Evolutionary conservation across 495 filamentous ascomycete species (phyloP).

Genomic region (Trichocladium uniseriatum): DNA sequence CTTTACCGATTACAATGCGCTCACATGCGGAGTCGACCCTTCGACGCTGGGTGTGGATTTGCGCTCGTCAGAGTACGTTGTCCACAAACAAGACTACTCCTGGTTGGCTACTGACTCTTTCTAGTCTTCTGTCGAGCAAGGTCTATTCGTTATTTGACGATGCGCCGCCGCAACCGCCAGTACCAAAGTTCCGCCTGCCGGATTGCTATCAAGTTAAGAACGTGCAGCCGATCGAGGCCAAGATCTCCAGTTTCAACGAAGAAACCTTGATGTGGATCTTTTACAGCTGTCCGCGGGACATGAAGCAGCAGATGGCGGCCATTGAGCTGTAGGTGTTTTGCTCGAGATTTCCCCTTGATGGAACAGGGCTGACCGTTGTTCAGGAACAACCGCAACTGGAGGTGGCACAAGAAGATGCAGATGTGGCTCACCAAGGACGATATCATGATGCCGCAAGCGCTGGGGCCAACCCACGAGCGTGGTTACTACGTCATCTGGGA

Average conservation of each 20-base stretch:
- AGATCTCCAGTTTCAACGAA: constrained; percentile 75
- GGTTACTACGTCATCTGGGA: constrained; percentile 89
- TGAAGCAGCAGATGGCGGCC: constrained; percentile 77
- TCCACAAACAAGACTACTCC: neutral
- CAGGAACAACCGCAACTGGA: constrained; percentile 66
- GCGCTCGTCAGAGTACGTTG: constrained; percentile 63
- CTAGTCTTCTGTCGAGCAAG: constrained; percentile 35
- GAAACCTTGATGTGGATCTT: constrained; percentile 94
- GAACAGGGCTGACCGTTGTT: constrained; percentile 4
- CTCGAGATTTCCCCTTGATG: neutral
- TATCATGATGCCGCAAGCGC: constrained; percentile 54
- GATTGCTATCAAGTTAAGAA: constrained; percentile 83
- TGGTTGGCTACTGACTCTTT: constrained; percentile 4
- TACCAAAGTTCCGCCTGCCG: constrained; percentile 71
- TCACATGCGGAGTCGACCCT: constrained; percentile 72
- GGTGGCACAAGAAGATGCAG: constrained; percentile 81
- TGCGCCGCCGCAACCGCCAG: constrained; percentile 55
- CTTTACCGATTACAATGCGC: constrained; percentile 63
- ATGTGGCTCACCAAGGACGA: constrained; percentile 90
- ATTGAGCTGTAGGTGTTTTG: constrained; percentile 56
- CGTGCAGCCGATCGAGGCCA: constrained; percentile 66
- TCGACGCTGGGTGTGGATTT: constrained; percentile 69
- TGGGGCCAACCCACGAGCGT: constrained; percentile 62
- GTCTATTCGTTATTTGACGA: constrained; percentile 62
- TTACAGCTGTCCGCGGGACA: constrained; percentile 77